Conservation (phyloP, 1,139 yeast species). For the Nadsonia starkeyi-henricii region DNA sequence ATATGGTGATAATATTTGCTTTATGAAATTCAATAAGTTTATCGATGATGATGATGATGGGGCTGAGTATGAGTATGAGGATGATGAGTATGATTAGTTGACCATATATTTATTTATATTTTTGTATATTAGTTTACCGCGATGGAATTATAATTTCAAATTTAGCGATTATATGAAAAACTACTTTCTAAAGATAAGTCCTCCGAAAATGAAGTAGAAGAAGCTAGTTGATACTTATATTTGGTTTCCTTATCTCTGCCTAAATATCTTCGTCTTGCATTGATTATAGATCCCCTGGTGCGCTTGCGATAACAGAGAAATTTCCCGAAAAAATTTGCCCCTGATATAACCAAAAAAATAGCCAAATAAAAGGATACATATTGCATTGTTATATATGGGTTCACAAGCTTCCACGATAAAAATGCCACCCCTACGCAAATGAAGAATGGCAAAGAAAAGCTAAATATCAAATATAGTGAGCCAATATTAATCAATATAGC, state of each 20-base stretch:
- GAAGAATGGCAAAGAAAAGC: not conserved
- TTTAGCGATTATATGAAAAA: not conserved
- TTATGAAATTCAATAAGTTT: slow-evolving; percentile 10
- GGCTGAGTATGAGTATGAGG: not conserved
- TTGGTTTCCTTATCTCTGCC: not conserved
- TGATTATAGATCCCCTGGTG: not conserved
- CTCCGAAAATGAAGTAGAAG: not conserved
- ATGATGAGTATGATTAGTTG: not conserved
- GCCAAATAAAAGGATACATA: not conserved
- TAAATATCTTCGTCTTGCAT: not conserved
- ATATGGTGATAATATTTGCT: slow-evolving; percentile 44
- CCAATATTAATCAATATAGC: not conserved
- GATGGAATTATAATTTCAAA: not conserved
- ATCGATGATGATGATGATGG: not conserved
- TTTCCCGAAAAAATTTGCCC: too few species aligned
- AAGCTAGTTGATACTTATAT: not conserved
- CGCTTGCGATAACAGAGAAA: too few species aligned
- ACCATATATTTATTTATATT: too few species aligned
- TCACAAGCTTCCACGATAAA: not conserved
- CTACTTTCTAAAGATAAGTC: not conserved
- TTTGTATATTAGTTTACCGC: too few species aligned
- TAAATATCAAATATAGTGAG: not conserved
- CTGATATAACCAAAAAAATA: not conserved
- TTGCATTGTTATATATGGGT: not conserved
- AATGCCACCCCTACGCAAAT: not conserved